Conservation (phyloP, 2,329 filamentous ascomycete genomes). For the Cladosporium colombiae region DNA sequence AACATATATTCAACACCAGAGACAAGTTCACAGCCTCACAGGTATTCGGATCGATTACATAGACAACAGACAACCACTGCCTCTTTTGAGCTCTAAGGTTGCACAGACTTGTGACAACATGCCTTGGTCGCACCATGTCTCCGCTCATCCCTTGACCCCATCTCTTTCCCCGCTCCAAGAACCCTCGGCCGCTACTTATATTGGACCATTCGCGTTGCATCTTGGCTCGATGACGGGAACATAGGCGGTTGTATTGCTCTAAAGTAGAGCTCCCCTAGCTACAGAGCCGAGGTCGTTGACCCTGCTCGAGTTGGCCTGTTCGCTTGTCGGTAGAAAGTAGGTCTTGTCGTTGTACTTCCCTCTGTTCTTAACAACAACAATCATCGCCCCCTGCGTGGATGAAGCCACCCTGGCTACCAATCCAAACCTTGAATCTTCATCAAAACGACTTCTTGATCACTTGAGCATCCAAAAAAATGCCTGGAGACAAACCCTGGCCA, state of each 20-base stretch:
- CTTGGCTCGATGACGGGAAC: neutral
- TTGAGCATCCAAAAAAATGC: slow-evolving; percentile 36
- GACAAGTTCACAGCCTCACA: neutral
- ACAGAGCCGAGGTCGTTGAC: neutral
- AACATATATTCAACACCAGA: neutral
- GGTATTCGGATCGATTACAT: neutral
- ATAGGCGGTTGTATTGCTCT: neutral
- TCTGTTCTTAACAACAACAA: neutral
- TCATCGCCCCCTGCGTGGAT: neutral
- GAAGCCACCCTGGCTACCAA: neutral
- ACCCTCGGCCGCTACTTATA: neutral
- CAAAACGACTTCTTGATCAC: neutral
- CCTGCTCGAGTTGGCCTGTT: neutral
- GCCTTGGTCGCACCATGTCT: neutral
- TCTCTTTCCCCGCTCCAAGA: neutral
- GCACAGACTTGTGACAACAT: neutral
- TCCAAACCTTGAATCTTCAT: neutral
- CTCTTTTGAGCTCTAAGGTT: neutral
- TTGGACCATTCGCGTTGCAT: neutral
- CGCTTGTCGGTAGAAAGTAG: neutral
- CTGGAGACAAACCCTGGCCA: slow-evolving; percentile 47
- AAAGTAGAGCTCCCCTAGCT: neutral
- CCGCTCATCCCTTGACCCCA: neutral
- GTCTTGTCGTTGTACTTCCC: neutral
- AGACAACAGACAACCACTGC: neutral